Conservation (phyloP, 2,329 filamentous ascomycete species). For the Ophiognomonia clavigignenti-juglandacearum region DNA sequence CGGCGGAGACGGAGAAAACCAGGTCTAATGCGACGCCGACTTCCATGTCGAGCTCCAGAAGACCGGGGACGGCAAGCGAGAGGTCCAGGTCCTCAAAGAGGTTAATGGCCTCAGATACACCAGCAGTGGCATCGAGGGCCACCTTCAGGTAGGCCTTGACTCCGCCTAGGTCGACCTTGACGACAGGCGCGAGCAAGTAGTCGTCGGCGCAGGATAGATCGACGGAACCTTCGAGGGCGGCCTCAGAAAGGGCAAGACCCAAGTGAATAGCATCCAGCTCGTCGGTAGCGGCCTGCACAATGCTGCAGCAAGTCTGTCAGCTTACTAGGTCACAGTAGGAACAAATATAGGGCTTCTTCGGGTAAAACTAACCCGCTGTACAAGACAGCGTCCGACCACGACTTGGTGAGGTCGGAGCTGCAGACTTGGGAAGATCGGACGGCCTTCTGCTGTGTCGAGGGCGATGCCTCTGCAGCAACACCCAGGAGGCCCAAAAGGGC, state of each 20-base stretch:
- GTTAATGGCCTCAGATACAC: conserved; percentile 17
- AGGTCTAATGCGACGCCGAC: conserved; percentile 25
- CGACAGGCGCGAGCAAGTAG: conserved; percentile 11
- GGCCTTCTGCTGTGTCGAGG: conserved; percentile 12
- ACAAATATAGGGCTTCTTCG: background rate
- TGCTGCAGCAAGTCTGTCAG: conserved; percentile 7
- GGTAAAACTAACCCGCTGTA: conserved; percentile 13
- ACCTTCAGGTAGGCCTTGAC: conserved; percentile 23
- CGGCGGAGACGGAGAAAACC: conserved; percentile 22
- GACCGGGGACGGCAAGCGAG: conserved; percentile 19
- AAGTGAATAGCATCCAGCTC: conserved; percentile 9
- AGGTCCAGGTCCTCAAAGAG: conserved; percentile 12
- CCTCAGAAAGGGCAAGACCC: conserved; percentile 13
- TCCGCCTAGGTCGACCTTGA: conserved; percentile 59
- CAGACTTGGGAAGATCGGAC: conserved; percentile 1
- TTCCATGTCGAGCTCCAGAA: conserved; percentile 20
- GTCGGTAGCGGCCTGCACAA: conserved; percentile 8
- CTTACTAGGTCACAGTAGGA: background rate
- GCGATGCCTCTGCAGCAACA: conserved; percentile 11
- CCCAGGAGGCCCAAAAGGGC: conserved; percentile 14
- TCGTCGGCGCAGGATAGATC: conserved; percentile 5
- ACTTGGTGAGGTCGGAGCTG: conserved; percentile 14
- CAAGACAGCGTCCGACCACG: conserved; percentile 11
- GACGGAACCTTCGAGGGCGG: conserved; percentile 14
- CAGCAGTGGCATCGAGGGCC: conserved; percentile 21